Conservation (phyloP, 495 filamentous ascomycete genomes). For the Aspergillus wentii region DNA sequence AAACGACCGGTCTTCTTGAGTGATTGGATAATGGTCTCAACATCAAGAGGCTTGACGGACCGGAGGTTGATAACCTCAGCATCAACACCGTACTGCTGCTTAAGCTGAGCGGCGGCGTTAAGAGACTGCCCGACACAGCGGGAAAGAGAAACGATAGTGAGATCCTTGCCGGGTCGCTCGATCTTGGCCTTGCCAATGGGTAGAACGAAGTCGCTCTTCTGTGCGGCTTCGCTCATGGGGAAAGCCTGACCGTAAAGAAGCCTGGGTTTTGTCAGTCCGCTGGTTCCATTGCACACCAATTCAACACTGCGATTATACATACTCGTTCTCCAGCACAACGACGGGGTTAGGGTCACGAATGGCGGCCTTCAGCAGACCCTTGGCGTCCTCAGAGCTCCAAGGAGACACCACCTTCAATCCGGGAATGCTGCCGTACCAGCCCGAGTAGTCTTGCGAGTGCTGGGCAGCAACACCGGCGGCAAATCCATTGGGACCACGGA, state of each 20-base stretch:
- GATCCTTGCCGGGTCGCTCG: constrained; percentile 89
- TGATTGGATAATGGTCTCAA: constrained; percentile 90
- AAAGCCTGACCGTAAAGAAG: constrained; percentile 90
- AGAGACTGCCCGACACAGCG: constrained; percentile 93
- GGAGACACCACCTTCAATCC: constrained; percentile 94
- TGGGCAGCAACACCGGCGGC: constrained; percentile 93
- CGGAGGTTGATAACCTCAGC: constrained; percentile 97
- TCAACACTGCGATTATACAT: constrained; percentile 17
- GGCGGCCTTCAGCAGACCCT: constrained; percentile 94
- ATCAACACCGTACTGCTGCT: constrained; percentile 94
- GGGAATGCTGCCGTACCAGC: constrained; percentile 97
- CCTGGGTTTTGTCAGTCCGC: constrained; percentile 33
- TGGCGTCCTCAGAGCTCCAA: constrained; percentile 96
- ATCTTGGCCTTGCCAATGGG: constrained; percentile 99
- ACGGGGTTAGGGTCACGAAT: constrained; percentile 98
- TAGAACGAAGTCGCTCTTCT: constrained; percentile 91
- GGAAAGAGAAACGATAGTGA: constrained; percentile 91
- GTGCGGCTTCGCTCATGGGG: constrained; percentile 93
- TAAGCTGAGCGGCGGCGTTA: constrained; percentile 78
- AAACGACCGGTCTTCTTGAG: constrained; percentile 97
- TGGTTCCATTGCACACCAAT: constrained; percentile 1
- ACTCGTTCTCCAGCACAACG: constrained; percentile 93
- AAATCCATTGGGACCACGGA: constrained; percentile 98
- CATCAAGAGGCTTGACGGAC: constrained; percentile 92
- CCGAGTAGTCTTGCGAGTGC: constrained; percentile 97